Conservation (phyloP, 768 basidiomycete genomes). For the Dacryopinax primogenitus region DNA sequence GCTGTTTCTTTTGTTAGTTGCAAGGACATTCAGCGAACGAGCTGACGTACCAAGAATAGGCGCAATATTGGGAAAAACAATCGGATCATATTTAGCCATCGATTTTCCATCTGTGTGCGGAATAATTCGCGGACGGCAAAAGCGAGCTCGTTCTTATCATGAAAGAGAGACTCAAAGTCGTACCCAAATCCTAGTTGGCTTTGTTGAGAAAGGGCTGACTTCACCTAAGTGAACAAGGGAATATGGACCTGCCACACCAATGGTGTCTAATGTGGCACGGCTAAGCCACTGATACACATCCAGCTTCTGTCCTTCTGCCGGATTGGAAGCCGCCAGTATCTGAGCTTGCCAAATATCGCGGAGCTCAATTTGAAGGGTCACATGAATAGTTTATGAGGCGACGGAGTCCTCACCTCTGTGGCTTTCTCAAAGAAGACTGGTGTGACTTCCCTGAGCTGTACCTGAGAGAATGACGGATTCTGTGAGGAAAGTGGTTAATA, state of each 20-base stretch:
- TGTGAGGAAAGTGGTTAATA: neutral
- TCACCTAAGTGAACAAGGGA: neutral
- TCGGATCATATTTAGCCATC: neutral
- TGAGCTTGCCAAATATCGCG: conserved; percentile 36
- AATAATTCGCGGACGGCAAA: conserved; percentile 29
- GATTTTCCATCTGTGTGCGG: conserved; percentile 27
- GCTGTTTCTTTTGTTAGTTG: conserved; percentile 33
- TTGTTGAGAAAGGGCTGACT: neutral
- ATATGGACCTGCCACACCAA: conserved; percentile 27
- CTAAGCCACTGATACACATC: conserved; percentile 39
- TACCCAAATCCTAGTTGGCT: conserved; percentile 33
- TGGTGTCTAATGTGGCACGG: conserved; percentile 30
- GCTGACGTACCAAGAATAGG: conserved; percentile 28
- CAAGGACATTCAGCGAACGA: conserved; percentile 34
- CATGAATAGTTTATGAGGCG: neutral
- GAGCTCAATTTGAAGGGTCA: neutral
- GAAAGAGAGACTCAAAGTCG: conserved; percentile 41
- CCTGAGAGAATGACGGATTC: conserved; percentile 56
- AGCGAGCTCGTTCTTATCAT: conserved; percentile 41
- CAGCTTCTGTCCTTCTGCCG: conserved; percentile 31
- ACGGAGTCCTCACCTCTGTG: conserved; percentile 29
- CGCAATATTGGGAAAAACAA: neutral
- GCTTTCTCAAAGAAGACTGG: conserved; percentile 47
- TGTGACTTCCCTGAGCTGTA: conserved; percentile 46
- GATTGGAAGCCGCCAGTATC: conserved; percentile 27